A percentile compares a stretch with the other conserved stretches of the same genome.
Evolutionary conservation across 352 stramenopile species (phyloP).

Genomic region (Phytophthora parvispora): DNA sequence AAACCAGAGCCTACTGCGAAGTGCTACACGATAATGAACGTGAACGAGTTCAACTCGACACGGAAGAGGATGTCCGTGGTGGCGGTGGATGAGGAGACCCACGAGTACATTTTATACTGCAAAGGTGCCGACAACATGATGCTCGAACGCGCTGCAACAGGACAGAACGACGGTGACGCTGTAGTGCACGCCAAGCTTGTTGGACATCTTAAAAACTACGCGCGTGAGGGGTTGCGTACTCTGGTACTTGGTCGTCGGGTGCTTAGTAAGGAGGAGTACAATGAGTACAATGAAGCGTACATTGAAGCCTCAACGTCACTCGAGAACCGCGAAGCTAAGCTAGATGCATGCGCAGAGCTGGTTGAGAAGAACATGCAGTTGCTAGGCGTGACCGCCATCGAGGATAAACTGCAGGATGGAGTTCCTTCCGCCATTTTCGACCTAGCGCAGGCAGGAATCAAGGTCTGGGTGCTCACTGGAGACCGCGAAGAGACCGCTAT

Average conservation of each 20-base stretch:
- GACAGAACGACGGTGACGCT: conserved; percentile 15
- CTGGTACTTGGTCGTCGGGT: conserved; percentile 72
- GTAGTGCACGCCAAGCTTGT: conserved; percentile 30
- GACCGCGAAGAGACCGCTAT: conserved; percentile 98
- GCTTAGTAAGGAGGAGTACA: conserved; percentile 65
- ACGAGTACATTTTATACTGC: conserved; percentile 70
- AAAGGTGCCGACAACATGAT: conserved; percentile 92
- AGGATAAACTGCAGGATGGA: conserved; percentile 97
- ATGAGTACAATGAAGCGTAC: conserved; percentile 66
- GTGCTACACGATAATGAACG: conserved; percentile 74
- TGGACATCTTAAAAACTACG: conserved; percentile 72
- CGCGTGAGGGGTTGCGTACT: conserved; percentile 83
- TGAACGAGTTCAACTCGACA: conserved; percentile 92
- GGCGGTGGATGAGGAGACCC: conserved; percentile 62
- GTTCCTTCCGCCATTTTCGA: conserved; percentile 95
- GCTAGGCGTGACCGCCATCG: conserved; percentile 96
- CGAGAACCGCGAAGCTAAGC: conserved; percentile 54
- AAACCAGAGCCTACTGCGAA: conserved; percentile 20
- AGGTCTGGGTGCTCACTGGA: conserved; percentile 98
- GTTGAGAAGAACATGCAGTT: conserved; percentile 85
- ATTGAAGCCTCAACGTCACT: conserved; percentile 61
- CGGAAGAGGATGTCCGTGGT: conserved; percentile 99
- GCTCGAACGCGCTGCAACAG: conserved; percentile 53
- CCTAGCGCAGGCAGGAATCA: conserved; percentile 96
- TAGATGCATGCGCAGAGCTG: conserved; percentile 65